phyloP scores from a whole-genome alignment of 1,284 basidiomycete genomes.

The Boletus mariae region DNA sequence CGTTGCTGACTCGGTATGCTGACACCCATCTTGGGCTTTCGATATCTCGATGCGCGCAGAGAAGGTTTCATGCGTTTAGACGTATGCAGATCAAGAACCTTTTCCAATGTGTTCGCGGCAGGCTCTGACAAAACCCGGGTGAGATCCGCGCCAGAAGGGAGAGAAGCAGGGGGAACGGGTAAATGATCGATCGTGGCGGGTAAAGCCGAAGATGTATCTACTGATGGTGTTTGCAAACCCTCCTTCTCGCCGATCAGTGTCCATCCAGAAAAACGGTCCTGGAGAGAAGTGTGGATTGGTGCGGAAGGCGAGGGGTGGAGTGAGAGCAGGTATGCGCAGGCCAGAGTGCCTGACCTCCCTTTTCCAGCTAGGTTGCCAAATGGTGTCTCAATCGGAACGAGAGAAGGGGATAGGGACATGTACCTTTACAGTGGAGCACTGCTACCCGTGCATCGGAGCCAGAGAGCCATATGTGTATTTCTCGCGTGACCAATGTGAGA shows the following conservation, averaged over 20 bases:
- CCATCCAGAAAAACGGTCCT: constrained; percentile 16
- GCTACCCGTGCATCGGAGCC: constrained; percentile 68
- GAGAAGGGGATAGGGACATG: constrained; percentile 1
- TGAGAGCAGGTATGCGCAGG: constrained; percentile 76
- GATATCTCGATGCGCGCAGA: constrained; percentile 15
- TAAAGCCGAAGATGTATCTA: neutral
- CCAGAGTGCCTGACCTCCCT: constrained; percentile 78
- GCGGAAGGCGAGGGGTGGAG: constrained; percentile 12
- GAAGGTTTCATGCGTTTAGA: constrained; percentile 63
- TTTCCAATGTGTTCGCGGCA: constrained; percentile 41
- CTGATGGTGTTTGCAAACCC: constrained; percentile 18
- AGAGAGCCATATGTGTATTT: constrained; percentile 77
- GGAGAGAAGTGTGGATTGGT: constrained; percentile 2
- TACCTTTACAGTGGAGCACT: constrained; percentile 89
- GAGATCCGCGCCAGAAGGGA: constrained; percentile 5
- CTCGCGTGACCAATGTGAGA: constrained; percentile 71
- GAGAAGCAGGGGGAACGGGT: neutral
- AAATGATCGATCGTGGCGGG: neutral
- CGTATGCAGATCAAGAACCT: constrained; percentile 65
- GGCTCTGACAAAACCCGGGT: constrained; percentile 23
- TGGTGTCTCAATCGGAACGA: constrained; percentile 7
- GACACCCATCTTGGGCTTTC: constrained; percentile 58
- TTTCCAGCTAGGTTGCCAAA: constrained; percentile 56
- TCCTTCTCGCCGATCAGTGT: constrained; percentile 20
- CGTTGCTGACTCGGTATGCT: constrained; percentile 74